A percentile compares a stretch with the other conserved stretches of the same genome.
Conservation (phyloP, 2,329 filamentous ascomycete genomes). For the Cladosporium phlei region DNA sequence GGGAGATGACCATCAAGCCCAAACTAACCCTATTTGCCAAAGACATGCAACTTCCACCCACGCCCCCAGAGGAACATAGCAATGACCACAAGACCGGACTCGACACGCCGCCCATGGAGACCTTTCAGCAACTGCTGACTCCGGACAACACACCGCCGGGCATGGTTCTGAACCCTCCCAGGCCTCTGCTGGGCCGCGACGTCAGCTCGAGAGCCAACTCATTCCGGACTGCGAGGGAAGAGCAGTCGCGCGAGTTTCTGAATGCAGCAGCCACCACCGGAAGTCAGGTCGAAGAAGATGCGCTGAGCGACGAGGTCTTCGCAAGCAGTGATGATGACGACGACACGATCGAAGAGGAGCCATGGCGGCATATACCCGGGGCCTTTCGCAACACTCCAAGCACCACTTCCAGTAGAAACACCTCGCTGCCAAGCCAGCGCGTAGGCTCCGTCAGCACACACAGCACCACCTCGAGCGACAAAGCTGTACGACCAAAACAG, state of each 20-base stretch:
- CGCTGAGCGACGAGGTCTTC: background rate
- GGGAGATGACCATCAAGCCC: conserved; percentile 5
- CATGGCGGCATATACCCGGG: conserved; percentile 8
- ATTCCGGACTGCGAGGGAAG: conserved; percentile 13
- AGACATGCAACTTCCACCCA: conserved; percentile 12
- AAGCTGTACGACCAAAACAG: conserved; percentile 7
- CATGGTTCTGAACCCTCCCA: conserved; percentile 7
- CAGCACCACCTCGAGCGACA: conserved; percentile 6
- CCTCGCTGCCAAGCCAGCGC: background rate
- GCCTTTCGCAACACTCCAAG: conserved; percentile 9
- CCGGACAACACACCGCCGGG: conserved; percentile 8
- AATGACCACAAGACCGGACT: conserved; percentile 5
- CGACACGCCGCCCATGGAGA: conserved; percentile 10
- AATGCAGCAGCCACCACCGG: background rate
- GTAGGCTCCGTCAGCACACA: background rate
- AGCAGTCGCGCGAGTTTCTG: conserved; percentile 10
- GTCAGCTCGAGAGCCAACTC: conserved; percentile 7
- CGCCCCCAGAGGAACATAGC: conserved; percentile 12
- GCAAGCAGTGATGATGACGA: background rate
- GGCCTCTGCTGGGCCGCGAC: conserved; percentile 8
- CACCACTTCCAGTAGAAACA: conserved; percentile 1
- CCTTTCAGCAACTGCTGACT: conserved; percentile 8
- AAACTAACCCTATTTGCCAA: background rate
- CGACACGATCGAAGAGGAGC: background rate
- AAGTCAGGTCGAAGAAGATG: conserved; percentile 3